Evolutionary conservation across 108 stramenopile species (phyloP).

Genomic region (Conticribra guillardii): DNA sequence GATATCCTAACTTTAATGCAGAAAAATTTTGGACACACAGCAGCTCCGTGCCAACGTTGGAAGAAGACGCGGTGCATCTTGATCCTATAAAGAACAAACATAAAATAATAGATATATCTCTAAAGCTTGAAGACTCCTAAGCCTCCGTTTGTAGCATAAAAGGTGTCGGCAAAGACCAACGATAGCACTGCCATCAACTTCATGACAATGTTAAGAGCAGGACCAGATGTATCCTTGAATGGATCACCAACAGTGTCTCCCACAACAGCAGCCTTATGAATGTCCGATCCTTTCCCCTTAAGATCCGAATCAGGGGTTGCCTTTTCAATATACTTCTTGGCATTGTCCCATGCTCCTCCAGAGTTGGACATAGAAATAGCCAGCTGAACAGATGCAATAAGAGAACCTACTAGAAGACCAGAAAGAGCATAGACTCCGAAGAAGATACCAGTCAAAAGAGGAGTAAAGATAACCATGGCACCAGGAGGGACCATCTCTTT

Average conservation of each 20-base stretch:
- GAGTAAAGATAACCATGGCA: slow-evolving; percentile 96
- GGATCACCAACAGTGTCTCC: slow-evolving; percentile 99
- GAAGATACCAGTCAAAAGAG: slow-evolving; percentile 95
- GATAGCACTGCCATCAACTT: slow-evolving; percentile 98
- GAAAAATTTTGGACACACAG: too few species aligned
- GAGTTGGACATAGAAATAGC: slow-evolving; percentile 99
- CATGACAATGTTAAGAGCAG: slow-evolving; percentile 98
- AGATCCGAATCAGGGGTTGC: slow-evolving; percentile 86
- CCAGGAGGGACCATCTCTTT: slow-evolving; percentile 97
- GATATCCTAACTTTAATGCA: too few species aligned
- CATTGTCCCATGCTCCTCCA: slow-evolving; percentile 99
- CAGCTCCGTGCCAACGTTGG: too few species aligned
- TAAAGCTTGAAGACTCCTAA: slow-evolving; percentile 43
- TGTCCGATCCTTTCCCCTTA: slow-evolving; percentile 92
- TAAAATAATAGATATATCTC: not conserved
- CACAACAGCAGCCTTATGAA: slow-evolving; percentile 97
- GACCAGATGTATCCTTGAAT: slow-evolving; percentile 98
- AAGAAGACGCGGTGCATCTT: not conserved
- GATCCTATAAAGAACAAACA: slow-evolving; percentile 28
- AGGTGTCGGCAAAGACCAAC: slow-evolving; percentile 96
- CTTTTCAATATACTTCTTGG: slow-evolving; percentile 99
- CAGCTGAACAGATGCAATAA: slow-evolving; percentile 93
- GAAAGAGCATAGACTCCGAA: slow-evolving; percentile 96
- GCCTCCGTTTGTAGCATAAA: slow-evolving; percentile 88
- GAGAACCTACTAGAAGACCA: slow-evolving; percentile 93